Base-by-base conservation (phyloP, 768 basidiomycete genomes). In the Termitomyces sp. region DNA sequence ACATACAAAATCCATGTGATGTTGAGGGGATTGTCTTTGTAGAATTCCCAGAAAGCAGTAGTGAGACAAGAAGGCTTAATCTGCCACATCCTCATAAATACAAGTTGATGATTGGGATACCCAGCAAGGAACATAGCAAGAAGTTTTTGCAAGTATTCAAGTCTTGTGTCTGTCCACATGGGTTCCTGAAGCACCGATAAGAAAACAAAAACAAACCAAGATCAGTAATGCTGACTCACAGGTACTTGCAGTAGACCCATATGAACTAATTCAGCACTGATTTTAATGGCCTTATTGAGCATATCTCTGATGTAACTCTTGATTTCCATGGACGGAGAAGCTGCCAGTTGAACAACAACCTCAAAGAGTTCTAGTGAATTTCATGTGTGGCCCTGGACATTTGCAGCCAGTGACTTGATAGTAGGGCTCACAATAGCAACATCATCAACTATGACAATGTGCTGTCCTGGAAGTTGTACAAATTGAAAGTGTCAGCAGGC, bases 11-110 rank as follows among this genome's bases (percentile, higher is more conserved):
- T 94, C 40, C 94, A 81, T 16, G 93, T 94, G 55, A 98, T 92
- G 68, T 98, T 97, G 56, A 94, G 80, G 42, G 92, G 91, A 61
- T 86, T 92, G 65, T 95, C 93, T 49, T 88, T 83, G 71, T 98
- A 97, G 68, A 94, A 95, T 61, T 94, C 92, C 32, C 88, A 84
- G 72, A 98, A 90, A 7, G 93, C 92, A 56, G 86, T 82, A 4
- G 93, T 87, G 52, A 98, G 82, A 69, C 94, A 92, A 0, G 85
- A 76, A 0, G 90, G 91, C 66, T 94, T 85, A 45, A 92, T 88
- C 66, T 95, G 92, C 90, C 92, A 95, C 56, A 99, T 86, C 49
- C 94, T 84, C 85, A 95, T 94, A 76, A 98, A 98, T 57, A 98
- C 94, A 9, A 99, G 83, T 63, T 97, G 93, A 65, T 97, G 94